These are phyloP conservation scores for Russula virescens DNA, from an alignment of 768 basidiomycete genomes.

Conservation along the genomic window DNA sequence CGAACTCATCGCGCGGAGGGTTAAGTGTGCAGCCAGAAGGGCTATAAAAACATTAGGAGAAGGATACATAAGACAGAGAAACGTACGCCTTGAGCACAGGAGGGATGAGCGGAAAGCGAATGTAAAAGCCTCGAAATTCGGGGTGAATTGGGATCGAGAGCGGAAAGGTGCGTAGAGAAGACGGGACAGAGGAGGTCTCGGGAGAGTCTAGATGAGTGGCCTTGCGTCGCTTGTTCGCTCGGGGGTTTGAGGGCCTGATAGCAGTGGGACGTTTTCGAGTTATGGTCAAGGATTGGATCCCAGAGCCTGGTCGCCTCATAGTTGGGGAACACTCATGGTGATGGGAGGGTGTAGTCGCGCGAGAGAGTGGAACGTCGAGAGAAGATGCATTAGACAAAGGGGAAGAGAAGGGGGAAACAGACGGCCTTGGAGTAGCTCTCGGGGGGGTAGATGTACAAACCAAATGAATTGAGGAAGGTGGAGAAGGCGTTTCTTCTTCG, in stretches of 20 bases:
- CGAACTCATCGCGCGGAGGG: slow-evolving; percentile 50
- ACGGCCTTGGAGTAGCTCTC: slow-evolving; percentile 15
- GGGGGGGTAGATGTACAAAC: slow-evolving; percentile 19
- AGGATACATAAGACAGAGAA: not conserved
- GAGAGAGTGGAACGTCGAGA: slow-evolving; percentile 19
- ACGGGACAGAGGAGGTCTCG: slow-evolving; percentile 12
- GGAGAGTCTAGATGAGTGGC: not conserved
- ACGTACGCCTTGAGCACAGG: slow-evolving; percentile 10
- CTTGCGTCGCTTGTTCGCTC: not conserved
- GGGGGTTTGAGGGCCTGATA: not conserved
- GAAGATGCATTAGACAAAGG: slow-evolving; percentile 17
- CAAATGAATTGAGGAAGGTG: slow-evolving; percentile 14
- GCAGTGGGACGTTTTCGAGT: slow-evolving; percentile 8
- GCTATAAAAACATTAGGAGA: slow-evolving; percentile 7
- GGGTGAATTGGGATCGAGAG: slow-evolving; percentile 40
- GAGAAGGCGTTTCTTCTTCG: slow-evolving; percentile 15
- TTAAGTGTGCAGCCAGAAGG: slow-evolving; percentile 47
- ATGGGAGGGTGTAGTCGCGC: not conserved
- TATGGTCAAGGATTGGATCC: not conserved
- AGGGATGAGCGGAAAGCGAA: slow-evolving; percentile 60
- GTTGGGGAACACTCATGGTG: not conserved
- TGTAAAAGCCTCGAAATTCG: slow-evolving; percentile 58
- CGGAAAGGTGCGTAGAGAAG: slow-evolving; percentile 49
- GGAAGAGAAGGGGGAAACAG: slow-evolving; percentile 19
- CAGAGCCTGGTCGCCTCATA: not conserved